Conservation (phyloP, 306 rosid genomes). For the Gastrolobium villosum region DNA sequence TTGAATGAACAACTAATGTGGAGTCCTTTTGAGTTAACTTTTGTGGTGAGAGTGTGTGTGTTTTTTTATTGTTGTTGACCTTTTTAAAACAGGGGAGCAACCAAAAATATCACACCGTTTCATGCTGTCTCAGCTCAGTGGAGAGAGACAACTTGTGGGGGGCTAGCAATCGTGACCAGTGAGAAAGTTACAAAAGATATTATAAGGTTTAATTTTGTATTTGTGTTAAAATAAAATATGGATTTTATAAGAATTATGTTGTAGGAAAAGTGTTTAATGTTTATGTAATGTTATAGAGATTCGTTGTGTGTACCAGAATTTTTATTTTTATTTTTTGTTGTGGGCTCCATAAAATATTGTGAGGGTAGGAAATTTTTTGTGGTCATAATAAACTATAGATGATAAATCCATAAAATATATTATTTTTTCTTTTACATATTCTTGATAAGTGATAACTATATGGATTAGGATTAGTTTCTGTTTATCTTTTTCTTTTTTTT, state of each 20-base stretch:
- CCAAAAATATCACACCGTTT: conserved; percentile 54
- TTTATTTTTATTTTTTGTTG: too few relatives aligned
- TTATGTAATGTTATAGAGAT: too few relatives aligned
- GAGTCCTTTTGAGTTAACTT: too few relatives aligned
- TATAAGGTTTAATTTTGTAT: conserved; percentile 22
- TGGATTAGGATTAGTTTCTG: conserved; percentile 34
- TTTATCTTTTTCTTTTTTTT: not conserved
- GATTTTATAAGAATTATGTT: too few relatives aligned
- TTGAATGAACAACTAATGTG: too few relatives aligned
- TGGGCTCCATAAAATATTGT: too few relatives aligned
- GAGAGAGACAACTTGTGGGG: conserved; percentile 36
- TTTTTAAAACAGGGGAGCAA: conserved; percentile 41
- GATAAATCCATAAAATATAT: not conserved
- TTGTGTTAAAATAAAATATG: not conserved
- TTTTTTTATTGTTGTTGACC: conserved; percentile 40
- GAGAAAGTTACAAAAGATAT: conserved; percentile 49
- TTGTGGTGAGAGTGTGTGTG: too few relatives aligned
- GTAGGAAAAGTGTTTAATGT: too few relatives aligned
- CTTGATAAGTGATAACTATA: not conserved
- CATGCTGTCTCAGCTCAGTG: conserved; percentile 49
- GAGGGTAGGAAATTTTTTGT: too few relatives aligned
- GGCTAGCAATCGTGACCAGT: conserved; percentile 35
- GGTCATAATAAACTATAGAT: too few relatives aligned
- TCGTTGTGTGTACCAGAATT: too few relatives aligned
- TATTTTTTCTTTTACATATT: not conserved